Evolutionary conservation across 2,329 filamentous ascomycete genomes (phyloP), one percentile per base, ranked within the genome.

Genomic region (Xylaria sp.): DNA sequence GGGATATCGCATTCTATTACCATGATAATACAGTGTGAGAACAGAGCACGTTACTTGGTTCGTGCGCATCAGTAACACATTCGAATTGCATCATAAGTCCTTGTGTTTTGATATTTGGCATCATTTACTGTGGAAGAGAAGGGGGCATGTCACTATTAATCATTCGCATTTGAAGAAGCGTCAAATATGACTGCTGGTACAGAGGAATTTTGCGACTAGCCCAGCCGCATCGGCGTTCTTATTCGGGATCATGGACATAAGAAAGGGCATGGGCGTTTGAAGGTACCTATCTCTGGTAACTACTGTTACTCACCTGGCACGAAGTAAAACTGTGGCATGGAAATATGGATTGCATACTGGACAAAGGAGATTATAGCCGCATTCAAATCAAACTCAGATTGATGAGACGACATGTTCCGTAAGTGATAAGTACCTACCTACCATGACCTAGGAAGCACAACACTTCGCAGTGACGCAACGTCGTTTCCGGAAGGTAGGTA

Each of bases 1-100:
- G 91, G 74, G 94, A 99, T 80, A 97, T 99, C 70, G 90, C 92
- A 75, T 99, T 98, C 78, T 89, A 93, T 72, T 99, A 97, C 78
- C 93, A 99, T 78, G 96, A 99, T 79, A 92, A 94, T 76, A 90
- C 87, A 56, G 91, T 94, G 71, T 93, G 77, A 75, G 48, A 45
- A 76, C 72, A 42, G 24, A 53, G 9, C 7, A 34, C 42, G n/a
- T 30, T 24, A 11, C 36, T 58, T 53, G 39, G 27, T 48, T 32
- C 50, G 47, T 45, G 61, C 19, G 47, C 51, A 51, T 60, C 24
- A 6, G 53, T 51, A 48, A 32, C 57, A 56, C 39, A 45, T 45
- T 48, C 59, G 39, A 34, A n/a, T 62, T 51, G 57, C 54, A 61
- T 47, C 36, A 57, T 54, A 9, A n/a, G 32, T 47, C 27, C 27